phyloP scores from a whole-genome alignment of 192 early-diverging fungal species.

The Spinellus fusiger region DNA sequence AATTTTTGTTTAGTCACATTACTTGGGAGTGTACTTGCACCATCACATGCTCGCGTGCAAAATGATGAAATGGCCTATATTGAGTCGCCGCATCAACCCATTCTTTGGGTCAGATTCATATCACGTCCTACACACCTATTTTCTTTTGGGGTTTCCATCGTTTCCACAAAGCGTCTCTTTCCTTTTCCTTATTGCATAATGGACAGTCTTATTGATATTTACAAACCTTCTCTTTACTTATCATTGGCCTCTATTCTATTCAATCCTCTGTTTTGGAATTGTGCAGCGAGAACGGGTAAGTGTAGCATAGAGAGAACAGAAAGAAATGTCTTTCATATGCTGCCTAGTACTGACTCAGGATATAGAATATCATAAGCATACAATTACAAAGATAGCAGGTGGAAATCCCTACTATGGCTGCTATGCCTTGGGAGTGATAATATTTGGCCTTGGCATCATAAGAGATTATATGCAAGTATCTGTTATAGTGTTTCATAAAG shows the following conservation, averaged over 20 bases:
- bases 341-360: not conserved
- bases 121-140: no score
- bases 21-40: no score
- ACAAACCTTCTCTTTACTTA: slow-evolving; percentile 61
- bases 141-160: no score
- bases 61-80: no score
- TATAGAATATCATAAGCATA: slow-evolving; percentile 69
- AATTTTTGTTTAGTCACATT: no score
- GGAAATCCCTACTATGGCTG: slow-evolving; percentile 68
- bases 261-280: slow-evolving; percentile 89
- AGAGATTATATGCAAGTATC: slow-evolving; percentile 66
- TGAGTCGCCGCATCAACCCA: no score
- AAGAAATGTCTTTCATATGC: not conserved
- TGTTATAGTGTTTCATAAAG: not conserved
- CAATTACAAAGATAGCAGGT: slow-evolving; percentile 63
- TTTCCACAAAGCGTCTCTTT: no score
- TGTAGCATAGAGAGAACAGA: not conserved
- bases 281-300: slow-evolving; percentile 71
- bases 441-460: slow-evolving; percentile 76
- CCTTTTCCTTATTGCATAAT: slow-evolving; percentile 4
- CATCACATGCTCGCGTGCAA: no score
- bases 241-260: slow-evolving; percentile 70
- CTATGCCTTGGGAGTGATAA: slow-evolving; percentile 73
- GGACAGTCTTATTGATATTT: slow-evolving; percentile 48
- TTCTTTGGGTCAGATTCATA: no score